A percentile compares a stretch with the other conserved stretches of the same genome.
Evolutionary conservation across 2,329 filamentous ascomycete genomes (phyloP).

Genomic region (Verticillium nonalfalfae): DNA sequence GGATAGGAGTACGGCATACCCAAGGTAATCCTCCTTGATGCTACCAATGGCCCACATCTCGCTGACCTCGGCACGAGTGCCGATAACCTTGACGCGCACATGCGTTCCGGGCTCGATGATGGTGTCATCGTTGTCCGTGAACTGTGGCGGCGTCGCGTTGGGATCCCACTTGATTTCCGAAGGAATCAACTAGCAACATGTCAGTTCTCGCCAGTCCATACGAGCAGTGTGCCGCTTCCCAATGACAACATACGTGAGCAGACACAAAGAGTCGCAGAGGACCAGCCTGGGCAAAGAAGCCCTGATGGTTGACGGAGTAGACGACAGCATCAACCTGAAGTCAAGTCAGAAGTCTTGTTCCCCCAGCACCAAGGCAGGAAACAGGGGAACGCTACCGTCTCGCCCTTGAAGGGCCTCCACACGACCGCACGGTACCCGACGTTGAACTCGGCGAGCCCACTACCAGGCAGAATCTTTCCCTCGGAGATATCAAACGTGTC

Average conservation of each 20-base stretch:
- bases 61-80: slow-evolving; percentile 86
- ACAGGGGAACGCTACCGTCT: slow-evolving; percentile 61
- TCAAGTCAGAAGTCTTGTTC: slow-evolving; percentile 14
- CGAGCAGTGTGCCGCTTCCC: neutral
- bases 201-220: slow-evolving; percentile 11
- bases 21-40: slow-evolving; percentile 79
- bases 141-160: slow-evolving; percentile 93
- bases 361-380: slow-evolving; percentile 9
- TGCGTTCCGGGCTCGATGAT: slow-evolving; percentile 92
- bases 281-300: slow-evolving; percentile 82
- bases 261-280: slow-evolving; percentile 75
- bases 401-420: slow-evolving; percentile 96
- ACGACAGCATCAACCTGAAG: slow-evolving; percentile 87
- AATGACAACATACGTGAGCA: slow-evolving; percentile 59
- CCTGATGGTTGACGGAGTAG: slow-evolving; percentile 82
- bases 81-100: slow-evolving; percentile 89
- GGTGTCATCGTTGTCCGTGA: slow-evolving; percentile 90
- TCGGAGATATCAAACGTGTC: slow-evolving; percentile 93
- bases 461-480: slow-evolving; percentile 85
- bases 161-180: slow-evolving; percentile 89
- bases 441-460: slow-evolving; percentile 87
- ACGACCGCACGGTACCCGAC: slow-evolving; percentile 94
- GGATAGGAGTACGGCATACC: slow-evolving; percentile 33
- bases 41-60: slow-evolving; percentile 97
- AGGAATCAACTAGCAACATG: slow-evolving; percentile 67